phyloP scores from a whole-genome alignment of 306 rosid genomes.

The Acacia melanoxylon region DNA sequence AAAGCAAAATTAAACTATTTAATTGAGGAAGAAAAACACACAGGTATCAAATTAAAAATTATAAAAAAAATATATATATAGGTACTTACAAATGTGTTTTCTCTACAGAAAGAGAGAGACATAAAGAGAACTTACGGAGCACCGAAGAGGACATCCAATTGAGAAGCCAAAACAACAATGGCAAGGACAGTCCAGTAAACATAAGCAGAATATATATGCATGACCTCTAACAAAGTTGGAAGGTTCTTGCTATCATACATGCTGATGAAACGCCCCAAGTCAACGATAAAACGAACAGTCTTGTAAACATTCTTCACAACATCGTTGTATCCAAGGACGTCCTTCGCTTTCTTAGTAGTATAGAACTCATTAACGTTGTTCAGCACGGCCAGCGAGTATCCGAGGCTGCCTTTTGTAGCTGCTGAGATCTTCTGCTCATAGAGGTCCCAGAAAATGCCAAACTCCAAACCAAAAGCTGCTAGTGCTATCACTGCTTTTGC shows the following conservation, averaged over 20 bases:
- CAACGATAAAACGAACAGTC: slow-evolving; percentile 49
- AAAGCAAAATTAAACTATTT: too few species aligned
- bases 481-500: slow-evolving; percentile 56
- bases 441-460: slow-evolving; percentile 42
- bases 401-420: slow-evolving; percentile 33
- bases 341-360: background rate
- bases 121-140: background rate
- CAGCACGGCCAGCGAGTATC: slow-evolving; percentile 38
- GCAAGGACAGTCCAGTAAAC: slow-evolving; percentile 46
- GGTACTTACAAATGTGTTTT: too few species aligned
- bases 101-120: too few species aligned
- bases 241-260: slow-evolving; percentile 29
- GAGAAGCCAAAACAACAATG: slow-evolving; percentile 28
- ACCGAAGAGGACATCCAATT: background rate
- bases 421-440: slow-evolving; percentile 12
- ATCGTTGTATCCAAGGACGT: slow-evolving; percentile 28
- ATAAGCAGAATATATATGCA: slow-evolving; percentile 40
- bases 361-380: background rate
- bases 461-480: slow-evolving; percentile 43
- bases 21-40: too few species aligned
- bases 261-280: slow-evolving; percentile 49
- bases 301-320: slow-evolving; percentile 35
- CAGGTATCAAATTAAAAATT: too few species aligned
- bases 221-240: slow-evolving; percentile 31
- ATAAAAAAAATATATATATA: accelerated